These are phyloP conservation scores for Parascedosporium putredinis DNA, from an alignment of 2,329 filamentous ascomycete species.

Conservation along the genomic window DNA sequence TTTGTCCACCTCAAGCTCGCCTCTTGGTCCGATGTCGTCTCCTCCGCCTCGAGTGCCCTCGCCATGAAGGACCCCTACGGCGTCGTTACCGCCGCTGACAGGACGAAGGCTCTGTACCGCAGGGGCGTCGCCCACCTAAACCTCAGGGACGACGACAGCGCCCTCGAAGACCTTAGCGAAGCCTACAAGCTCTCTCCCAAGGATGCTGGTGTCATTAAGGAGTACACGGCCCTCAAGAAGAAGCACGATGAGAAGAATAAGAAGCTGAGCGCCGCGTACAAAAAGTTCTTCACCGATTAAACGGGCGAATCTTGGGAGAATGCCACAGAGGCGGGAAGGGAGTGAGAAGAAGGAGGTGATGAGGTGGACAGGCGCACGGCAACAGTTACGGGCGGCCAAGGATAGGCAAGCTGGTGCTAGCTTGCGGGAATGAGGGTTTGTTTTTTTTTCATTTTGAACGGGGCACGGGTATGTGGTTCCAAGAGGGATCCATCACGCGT, in stretches of 20 bases:
- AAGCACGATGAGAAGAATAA: constrained; percentile 60
- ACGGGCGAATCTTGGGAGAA: no score
- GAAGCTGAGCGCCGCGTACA: constrained; percentile 87
- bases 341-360: neutral
- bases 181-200: constrained; percentile 65
- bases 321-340: no score
- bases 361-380: neutral
- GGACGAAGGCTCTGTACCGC: constrained; percentile 82
- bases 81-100: constrained; percentile 61
- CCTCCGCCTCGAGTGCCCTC: constrained; percentile 63
- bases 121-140: constrained; percentile 65
- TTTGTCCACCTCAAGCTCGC: constrained; percentile 75
- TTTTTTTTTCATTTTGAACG: no score
- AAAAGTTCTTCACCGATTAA: constrained; percentile 68
- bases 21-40: constrained; percentile 58
- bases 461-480: no score
- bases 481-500: no score
- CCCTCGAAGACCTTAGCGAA: constrained; percentile 62
- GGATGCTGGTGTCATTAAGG: constrained; percentile 64
- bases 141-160: constrained; percentile 76
- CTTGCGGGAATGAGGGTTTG: neutral
- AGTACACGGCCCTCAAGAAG: constrained; percentile 71
- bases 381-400: neutral
- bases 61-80: constrained; percentile 30
- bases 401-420: neutral